Evolutionary conservation across 2,329 filamentous ascomycete species (phyloP).

Genomic region (Tolypocladium pustulatum): DNA sequence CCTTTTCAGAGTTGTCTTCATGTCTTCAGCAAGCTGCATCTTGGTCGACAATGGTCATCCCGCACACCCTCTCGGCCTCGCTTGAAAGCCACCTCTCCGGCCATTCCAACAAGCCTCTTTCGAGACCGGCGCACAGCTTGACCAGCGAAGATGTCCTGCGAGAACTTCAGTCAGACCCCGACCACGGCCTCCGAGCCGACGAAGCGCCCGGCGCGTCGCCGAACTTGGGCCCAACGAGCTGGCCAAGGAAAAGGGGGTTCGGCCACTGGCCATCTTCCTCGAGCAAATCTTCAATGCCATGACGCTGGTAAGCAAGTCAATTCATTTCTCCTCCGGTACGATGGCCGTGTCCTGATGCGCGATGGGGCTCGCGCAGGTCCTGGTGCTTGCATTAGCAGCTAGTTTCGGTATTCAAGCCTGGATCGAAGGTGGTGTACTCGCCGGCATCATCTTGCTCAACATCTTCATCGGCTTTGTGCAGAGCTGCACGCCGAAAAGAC

Average conservation of each 20-base stretch:
- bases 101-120: constrained; percentile 39
- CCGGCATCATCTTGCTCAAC: constrained; percentile 46
- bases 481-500: constrained; percentile 37
- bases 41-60: not conserved
- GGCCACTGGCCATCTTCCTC: constrained; percentile 51
- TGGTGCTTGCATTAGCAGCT: constrained; percentile 47
- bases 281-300: constrained; percentile 59
- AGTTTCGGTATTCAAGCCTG: constrained; percentile 47
- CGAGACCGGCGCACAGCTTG: constrained; percentile 52
- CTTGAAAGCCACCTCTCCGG: constrained; percentile 20
- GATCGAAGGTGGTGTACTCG: constrained; percentile 50
- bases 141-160: constrained; percentile 36
- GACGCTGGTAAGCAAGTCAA: constrained; percentile 41
- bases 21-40: not conserved
- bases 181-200: constrained; percentile 43
- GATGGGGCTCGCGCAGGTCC: constrained; percentile 20
- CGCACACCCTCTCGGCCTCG: not conserved
- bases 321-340: too few species aligned
- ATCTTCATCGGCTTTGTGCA: constrained; percentile 40
- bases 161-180: constrained; percentile 44
- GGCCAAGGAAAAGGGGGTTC: constrained; percentile 48
- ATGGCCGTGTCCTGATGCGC: not conserved
- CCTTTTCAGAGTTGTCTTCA: too few species aligned
- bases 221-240: constrained; percentile 55
- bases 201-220: constrained; percentile 46